phyloP scores from a whole-genome alignment of 2,329 filamentous ascomycete genomes.

The Drechslera avenae region DNA sequence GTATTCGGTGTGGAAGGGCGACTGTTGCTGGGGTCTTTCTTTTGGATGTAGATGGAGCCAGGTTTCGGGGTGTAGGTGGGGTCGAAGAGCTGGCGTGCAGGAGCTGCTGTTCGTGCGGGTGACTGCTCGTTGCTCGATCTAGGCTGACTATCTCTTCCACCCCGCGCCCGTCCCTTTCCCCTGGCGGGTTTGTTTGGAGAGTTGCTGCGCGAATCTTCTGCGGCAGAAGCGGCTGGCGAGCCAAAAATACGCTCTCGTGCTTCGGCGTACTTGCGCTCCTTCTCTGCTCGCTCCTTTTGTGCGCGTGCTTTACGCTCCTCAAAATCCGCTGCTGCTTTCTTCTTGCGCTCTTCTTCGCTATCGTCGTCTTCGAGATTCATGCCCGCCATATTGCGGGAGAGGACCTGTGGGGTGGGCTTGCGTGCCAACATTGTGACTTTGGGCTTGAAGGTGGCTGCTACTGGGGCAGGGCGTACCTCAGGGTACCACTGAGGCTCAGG shows the following conservation, averaged over 20 bases:
- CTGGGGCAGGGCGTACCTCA: slow-evolving; percentile 67
- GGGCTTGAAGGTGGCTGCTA: slow-evolving; percentile 76
- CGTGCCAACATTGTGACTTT: slow-evolving; percentile 84
- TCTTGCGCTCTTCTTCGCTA: slow-evolving; percentile 66
- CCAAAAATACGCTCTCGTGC: slow-evolving; percentile 87
- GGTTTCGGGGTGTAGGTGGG: slow-evolving; percentile 72
- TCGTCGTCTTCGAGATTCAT: slow-evolving; percentile 60
- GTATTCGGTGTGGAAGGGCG: slow-evolving; percentile 61
- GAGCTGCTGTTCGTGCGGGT: slow-evolving; percentile 35
- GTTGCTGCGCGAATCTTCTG: slow-evolving; percentile 44
- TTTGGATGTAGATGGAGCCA: slow-evolving; percentile 56
- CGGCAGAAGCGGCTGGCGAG: slow-evolving; percentile 50
- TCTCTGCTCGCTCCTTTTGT: slow-evolving; percentile 81
- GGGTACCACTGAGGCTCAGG: slow-evolving; percentile 77
- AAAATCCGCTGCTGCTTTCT: slow-evolving; percentile 67
- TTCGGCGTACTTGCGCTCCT: slow-evolving; percentile 88
- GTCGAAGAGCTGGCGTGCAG: slow-evolving; percentile 73
- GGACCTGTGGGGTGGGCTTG: slow-evolving; percentile 69
- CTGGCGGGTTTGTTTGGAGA: slow-evolving; percentile 40
- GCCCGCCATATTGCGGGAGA: slow-evolving; percentile 61
- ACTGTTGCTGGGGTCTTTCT: slow-evolving; percentile 52
- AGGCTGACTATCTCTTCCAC: slow-evolving; percentile 46
- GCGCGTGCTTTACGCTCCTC: slow-evolving; percentile 81
- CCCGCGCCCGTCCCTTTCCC: slow-evolving; percentile 47
- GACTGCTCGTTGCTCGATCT: slow-evolving; percentile 47